Evolutionary conservation across 352 stramenopile species (phyloP).

Genomic region (Phytophthora podocarpi): DNA sequence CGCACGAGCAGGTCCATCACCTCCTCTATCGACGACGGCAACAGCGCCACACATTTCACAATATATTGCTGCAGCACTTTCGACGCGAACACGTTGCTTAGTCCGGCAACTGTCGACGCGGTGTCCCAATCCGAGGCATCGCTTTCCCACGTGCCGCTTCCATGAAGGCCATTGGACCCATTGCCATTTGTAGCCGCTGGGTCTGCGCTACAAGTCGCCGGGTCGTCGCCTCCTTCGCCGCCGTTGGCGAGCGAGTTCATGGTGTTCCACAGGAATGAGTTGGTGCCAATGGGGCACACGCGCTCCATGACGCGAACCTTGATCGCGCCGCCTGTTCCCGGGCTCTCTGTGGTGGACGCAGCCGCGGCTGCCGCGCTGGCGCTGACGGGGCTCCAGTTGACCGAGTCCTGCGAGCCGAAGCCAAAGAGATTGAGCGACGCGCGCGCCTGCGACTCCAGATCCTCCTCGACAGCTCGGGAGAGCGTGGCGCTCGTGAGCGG

Average conservation of each 20-base stretch:
- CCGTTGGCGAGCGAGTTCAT: conserved; percentile 50
- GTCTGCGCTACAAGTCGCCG: conserved; percentile 12
- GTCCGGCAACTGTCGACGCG: conserved; percentile 33
- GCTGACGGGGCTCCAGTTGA: conserved; percentile 66
- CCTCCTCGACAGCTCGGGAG: conserved; percentile 46
- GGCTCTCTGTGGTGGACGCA: conserved; percentile 18
- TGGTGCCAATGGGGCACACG: conserved; percentile 66
- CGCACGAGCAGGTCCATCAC: conserved; percentile 70
- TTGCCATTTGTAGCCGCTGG: conserved; percentile 10
- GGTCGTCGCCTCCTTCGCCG: conserved; percentile 27
- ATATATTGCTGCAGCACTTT: conserved; percentile 79
- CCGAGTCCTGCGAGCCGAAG: conserved; percentile 60
- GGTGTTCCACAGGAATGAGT: conserved; percentile 65
- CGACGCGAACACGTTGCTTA: conserved; percentile 49
- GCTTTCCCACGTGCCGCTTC: conserved; percentile 23
- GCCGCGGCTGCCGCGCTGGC: conserved; percentile 32
- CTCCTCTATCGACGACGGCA: conserved; percentile 70
- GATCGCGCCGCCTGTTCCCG: conserved; percentile 27
- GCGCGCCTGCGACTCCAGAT: conserved; percentile 67
- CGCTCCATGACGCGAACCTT: conserved; percentile 58
- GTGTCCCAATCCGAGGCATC: conserved; percentile 43
- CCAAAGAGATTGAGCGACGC: conserved; percentile 72
- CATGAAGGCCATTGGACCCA: conserved; percentile 12
- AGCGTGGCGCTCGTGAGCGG: conserved; percentile 38
- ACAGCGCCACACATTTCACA: conserved; percentile 65